Conservation (phyloP, 2,329 filamentous ascomycete genomes). For the Fusarium guadeloupense region DNA sequence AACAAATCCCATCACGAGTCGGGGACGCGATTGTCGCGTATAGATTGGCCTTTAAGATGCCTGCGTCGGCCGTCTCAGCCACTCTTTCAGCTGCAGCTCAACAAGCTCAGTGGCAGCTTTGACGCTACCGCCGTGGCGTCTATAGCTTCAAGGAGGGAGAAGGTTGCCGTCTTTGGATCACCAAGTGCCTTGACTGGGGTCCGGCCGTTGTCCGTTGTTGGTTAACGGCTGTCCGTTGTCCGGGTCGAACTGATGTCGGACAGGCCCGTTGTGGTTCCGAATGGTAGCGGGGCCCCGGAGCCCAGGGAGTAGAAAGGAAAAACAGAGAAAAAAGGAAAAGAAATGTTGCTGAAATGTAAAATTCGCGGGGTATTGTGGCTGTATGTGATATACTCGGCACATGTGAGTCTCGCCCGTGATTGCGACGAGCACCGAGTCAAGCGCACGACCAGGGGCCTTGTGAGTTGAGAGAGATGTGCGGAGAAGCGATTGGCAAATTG, state of each 20-base stretch:
- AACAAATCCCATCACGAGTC: slow-evolving; percentile 39
- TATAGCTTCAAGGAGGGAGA: neutral
- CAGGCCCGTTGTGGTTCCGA: slow-evolving; percentile 35
- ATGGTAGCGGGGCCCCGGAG: slow-evolving; percentile 26
- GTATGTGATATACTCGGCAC: slow-evolving; percentile 20
- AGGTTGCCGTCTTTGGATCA: neutral
- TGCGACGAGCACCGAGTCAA: slow-evolving; percentile 26
- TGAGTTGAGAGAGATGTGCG: slow-evolving; percentile 1
- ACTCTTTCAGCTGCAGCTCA: slow-evolving; percentile 18
- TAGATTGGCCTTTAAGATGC: slow-evolving; percentile 14
- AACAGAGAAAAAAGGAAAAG: slow-evolving; percentile 5
- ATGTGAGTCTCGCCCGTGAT: slow-evolving; percentile 29
- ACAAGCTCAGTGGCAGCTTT: slow-evolving; percentile 6
- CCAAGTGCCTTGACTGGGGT: neutral
- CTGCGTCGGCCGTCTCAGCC: slow-evolving; percentile 19
- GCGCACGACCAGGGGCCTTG: slow-evolving; percentile 12
- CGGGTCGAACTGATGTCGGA: slow-evolving; percentile 2
- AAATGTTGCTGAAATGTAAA: neutral
- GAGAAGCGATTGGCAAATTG: slow-evolving; percentile 12
- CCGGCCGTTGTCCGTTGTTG: neutral
- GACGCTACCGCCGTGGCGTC: neutral
- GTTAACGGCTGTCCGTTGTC: slow-evolving; percentile 1
- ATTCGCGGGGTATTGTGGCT: slow-evolving; percentile 30
- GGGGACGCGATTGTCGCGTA: slow-evolving; percentile 29
- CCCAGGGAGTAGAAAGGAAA: slow-evolving; percentile 8